phyloP scores from a whole-genome alignment of 257 asterid species.

The Sherardia arvensis region DNA sequence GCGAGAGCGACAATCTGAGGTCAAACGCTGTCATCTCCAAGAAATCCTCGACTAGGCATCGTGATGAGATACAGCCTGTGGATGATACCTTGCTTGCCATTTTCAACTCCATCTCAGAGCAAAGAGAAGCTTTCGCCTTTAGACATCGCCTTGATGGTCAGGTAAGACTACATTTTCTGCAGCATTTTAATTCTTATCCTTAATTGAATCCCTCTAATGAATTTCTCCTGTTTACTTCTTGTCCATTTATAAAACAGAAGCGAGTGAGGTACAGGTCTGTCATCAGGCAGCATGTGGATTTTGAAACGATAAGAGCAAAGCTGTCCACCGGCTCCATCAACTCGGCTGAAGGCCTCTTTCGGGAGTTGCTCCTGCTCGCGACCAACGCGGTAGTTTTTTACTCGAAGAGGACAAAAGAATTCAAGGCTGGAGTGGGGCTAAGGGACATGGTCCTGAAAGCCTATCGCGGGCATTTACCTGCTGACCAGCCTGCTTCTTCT shows the following conservation, averaged over 20 bases:
- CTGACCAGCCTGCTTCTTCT: background rate
- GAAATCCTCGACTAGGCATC: constrained; percentile 33
- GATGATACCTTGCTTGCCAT: constrained; percentile 38
- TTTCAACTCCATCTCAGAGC: constrained; percentile 43
- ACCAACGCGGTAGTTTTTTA: constrained; percentile 77
- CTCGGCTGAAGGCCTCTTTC: constrained; percentile 60
- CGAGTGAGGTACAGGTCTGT: constrained; percentile 78
- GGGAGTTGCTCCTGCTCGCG: constrained; percentile 71
- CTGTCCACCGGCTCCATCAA: constrained; percentile 32
- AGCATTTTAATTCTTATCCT: background rate
- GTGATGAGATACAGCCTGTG: constrained; percentile 18
- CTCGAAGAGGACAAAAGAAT: constrained; percentile 72
- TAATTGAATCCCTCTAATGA: too few relatives aligned
- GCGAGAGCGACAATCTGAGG: constrained; percentile 53
- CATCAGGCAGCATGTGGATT: constrained; percentile 63
- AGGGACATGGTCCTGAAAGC: constrained; percentile 50
- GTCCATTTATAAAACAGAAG: constrained; percentile 34
- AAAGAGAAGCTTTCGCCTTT: constrained; percentile 60
- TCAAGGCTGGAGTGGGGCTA: constrained; percentile 59
- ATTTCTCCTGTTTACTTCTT: background rate
- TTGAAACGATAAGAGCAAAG: constrained; percentile 61
- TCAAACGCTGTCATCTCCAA: constrained; percentile 39
- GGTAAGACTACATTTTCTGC: constrained; percentile 26
- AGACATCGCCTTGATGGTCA: constrained; percentile 91
- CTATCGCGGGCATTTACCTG: constrained; percentile 38